phyloP scores from a whole-genome alignment of 106 monocot species.

The Dendrobium huoshanense region DNA sequence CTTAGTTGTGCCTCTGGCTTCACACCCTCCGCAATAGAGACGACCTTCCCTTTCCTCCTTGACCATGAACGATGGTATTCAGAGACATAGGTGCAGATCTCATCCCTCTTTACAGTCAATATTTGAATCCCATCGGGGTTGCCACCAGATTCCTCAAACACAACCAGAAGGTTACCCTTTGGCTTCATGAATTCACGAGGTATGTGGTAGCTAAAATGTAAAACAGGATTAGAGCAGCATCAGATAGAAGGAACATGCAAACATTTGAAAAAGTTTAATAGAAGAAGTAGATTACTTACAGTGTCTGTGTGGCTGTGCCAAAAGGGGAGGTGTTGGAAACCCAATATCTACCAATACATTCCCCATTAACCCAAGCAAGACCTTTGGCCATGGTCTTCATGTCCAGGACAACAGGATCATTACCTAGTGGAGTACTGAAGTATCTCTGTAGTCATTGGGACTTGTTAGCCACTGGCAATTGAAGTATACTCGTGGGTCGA shows the following conservation, averaged over 20 bases:
- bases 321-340: constrained; percentile 52
- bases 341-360: constrained; percentile 72
- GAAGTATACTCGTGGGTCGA: background rate
- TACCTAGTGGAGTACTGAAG: constrained; percentile 56
- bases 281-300: constrained; percentile 26
- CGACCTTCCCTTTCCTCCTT: constrained; percentile 16
- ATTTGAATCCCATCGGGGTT: constrained; percentile 42
- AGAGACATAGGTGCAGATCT: constrained; percentile 59
- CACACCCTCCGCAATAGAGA: constrained; percentile 32
- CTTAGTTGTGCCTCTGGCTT: constrained; percentile 34
- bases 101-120: constrained; percentile 62
- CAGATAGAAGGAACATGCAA: background rate
- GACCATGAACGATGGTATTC: background rate
- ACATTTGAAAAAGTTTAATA: background rate
- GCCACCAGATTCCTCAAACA: constrained; percentile 64
- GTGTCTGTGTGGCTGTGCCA: constrained; percentile 59
- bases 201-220: constrained; percentile 54
- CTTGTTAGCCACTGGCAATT: background rate
- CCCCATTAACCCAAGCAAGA: constrained; percentile 54
- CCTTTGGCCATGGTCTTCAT: constrained; percentile 83
- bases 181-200: constrained; percentile 64
- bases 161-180: constrained; percentile 16
- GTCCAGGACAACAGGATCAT: constrained; percentile 61
- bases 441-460: constrained; percentile 28
- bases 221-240: background rate